Percentiles rank a stretch among this genome's conserved stretches.
phyloP scores from a whole-genome alignment of 495 filamentous ascomycete species.

The Wilcoxina mikolae region DNA sequence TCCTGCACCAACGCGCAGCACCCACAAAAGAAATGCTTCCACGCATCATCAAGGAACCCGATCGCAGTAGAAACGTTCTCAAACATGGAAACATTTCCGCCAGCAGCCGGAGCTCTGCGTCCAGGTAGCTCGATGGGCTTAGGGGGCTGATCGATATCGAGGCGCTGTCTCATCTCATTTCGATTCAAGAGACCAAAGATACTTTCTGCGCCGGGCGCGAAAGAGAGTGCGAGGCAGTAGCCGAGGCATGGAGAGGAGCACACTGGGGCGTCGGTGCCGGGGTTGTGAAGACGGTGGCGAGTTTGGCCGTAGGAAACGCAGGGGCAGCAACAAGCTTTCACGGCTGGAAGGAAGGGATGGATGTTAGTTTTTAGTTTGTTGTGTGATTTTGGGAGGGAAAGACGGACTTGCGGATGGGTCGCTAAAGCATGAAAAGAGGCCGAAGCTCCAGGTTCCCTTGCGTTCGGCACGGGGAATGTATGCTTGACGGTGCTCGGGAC shows the following conservation, averaged over 20 bases:
- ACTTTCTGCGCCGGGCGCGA: constrained; percentile 21
- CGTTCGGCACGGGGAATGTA: constrained; percentile 19
- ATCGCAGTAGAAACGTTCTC: constrained; percentile 21
- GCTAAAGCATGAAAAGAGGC: constrained; percentile 23
- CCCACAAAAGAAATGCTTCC: constrained; percentile 24
- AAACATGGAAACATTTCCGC: constrained; percentile 13
- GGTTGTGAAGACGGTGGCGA: constrained; percentile 24
- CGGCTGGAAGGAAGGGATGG: constrained; percentile 7
- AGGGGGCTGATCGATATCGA: constrained; percentile 18
- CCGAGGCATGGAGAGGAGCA: constrained; percentile 24
- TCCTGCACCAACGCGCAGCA: constrained; percentile 26
- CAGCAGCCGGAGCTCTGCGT: constrained; percentile 5
- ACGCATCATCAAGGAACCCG: constrained; percentile 23
- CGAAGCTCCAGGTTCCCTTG: constrained; percentile 21
- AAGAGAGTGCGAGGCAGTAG: constrained; percentile 18
- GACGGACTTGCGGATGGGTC: constrained; percentile 20
- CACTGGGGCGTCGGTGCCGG: constrained; percentile 21
- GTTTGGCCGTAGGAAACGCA: constrained; percentile 28
- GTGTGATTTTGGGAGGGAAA: background rate
- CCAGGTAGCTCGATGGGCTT: constrained; percentile 5
- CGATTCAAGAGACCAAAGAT: constrained; percentile 26
- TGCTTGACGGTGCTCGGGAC: constrained; percentile 10
- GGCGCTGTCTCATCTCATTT: constrained; percentile 24
- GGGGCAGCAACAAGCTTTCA: constrained; percentile 24
- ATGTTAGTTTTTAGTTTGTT: background rate